Percentiles rank a stretch among this genome's conserved stretches.
phyloP scores from a whole-genome alignment of 116 monocot species.

The Dioscorea cayenensis region DNA sequence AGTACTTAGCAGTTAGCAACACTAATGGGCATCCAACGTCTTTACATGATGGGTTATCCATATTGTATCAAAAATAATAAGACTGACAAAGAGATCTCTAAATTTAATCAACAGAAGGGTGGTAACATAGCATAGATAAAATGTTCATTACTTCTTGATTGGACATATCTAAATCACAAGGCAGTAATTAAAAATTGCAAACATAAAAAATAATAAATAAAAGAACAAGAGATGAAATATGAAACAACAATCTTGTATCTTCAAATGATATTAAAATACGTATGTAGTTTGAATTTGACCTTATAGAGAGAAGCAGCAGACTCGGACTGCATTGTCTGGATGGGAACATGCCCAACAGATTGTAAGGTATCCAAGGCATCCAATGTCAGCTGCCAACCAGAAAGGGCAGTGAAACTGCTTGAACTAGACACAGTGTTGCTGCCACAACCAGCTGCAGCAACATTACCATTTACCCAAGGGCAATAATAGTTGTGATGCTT shows the following conservation, averaged over 20 bases:
- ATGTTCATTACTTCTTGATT: too few relatives aligned
- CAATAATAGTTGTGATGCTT: slow-evolving; percentile 42
- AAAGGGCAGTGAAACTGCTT: slow-evolving; percentile 23
- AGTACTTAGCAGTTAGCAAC: too few relatives aligned
- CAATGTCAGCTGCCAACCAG: slow-evolving; percentile 92
- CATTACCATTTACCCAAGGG: slow-evolving; percentile 96
- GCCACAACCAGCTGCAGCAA: slow-evolving; percentile 54
- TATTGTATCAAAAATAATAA: too few relatives aligned
- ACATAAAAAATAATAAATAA: background rate
- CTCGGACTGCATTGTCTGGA: slow-evolving; percentile 72
- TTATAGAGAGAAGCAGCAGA: slow-evolving; percentile 93
- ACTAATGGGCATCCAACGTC: too few relatives aligned
- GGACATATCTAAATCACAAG: too few relatives aligned
- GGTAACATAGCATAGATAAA: too few relatives aligned
- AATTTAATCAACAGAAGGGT: too few relatives aligned
- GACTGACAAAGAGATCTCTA: too few relatives aligned
- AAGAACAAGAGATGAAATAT: background rate
- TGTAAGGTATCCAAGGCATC: slow-evolving; percentile 80
- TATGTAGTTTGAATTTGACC: slow-evolving; percentile 20
- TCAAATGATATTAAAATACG: background rate
- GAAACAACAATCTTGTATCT: background rate
- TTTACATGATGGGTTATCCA: too few relatives aligned
- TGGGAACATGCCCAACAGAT: slow-evolving; percentile 57
- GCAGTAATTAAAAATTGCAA: too few relatives aligned
- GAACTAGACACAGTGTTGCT: slow-evolving; percentile 33